phyloP scores from a whole-genome alignment of 78 protist genomes.

The Guillardia theta region DNA sequence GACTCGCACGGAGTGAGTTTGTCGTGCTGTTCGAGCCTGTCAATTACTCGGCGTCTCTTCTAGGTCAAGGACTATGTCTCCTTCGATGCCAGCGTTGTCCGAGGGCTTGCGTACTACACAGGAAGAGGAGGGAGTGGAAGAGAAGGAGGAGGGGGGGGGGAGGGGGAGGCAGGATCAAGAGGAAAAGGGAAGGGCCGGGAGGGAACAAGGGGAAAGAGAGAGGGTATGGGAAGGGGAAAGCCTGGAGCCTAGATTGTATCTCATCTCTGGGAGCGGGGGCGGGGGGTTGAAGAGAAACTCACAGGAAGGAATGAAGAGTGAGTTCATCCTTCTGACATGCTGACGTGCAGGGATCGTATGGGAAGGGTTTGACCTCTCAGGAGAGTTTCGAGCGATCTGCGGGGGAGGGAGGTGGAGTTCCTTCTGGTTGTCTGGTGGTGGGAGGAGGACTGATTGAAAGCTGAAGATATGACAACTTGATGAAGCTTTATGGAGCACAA shows the following conservation, averaged over 20 bases:
- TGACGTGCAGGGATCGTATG: background rate
- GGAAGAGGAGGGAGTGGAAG: background rate
- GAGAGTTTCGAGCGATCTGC: background rate
- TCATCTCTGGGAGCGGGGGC: too few relatives aligned
- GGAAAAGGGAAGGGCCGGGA: too few relatives aligned
- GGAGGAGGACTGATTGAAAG: too few relatives aligned
- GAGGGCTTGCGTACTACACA: background rate
- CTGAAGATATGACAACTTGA: background rate
- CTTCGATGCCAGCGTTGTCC: background rate
- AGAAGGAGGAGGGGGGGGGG: background rate
- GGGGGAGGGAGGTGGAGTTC: too few relatives aligned
- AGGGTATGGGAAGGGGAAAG: too few relatives aligned
- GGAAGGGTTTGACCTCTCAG: background rate
- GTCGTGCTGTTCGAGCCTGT: too few relatives aligned
- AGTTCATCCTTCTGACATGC: background rate
- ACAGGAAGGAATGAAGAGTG: background rate
- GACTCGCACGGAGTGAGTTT: too few relatives aligned
- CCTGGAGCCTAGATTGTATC: too few relatives aligned
- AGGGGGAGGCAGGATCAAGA: background rate
- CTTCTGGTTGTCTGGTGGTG: too few relatives aligned
- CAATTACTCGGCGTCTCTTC: too few relatives aligned
- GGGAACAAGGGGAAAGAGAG: too few relatives aligned
- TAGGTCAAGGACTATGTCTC: background rate
- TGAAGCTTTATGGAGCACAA: background rate
- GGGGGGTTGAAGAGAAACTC: too few relatives aligned